Evolutionary conservation across 306 rosid species (phyloP).

Genomic region (Ochetophila trinervis): DNA sequence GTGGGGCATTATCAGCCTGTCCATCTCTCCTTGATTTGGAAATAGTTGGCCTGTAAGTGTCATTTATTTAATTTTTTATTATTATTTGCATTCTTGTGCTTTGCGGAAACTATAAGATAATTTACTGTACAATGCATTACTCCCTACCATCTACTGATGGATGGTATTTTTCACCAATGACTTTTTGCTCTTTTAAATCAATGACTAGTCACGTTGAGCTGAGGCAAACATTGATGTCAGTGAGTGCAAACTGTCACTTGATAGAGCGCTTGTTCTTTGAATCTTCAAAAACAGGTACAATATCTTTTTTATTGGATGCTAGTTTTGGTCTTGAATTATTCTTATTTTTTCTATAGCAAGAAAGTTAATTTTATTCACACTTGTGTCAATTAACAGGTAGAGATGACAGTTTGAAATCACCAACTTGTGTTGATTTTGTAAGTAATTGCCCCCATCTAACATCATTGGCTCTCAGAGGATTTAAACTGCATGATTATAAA

Average conservation of each 20-base stretch:
- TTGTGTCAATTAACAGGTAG: slow-evolving; percentile 61
- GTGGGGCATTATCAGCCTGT: slow-evolving; percentile 70
- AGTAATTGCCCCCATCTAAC: slow-evolving; percentile 68
- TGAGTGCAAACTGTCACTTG: slow-evolving; percentile 71
- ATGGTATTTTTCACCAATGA: not conserved
- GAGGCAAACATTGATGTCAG: slow-evolving; percentile 87
- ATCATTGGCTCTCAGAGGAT: slow-evolving; percentile 93
- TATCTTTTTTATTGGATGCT: slow-evolving; percentile 19
- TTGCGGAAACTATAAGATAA: too few relatives aligned
- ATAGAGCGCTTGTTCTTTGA: slow-evolving; percentile 91
- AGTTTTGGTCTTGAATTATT: slow-evolving; percentile 14
- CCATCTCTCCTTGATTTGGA: slow-evolving; percentile 91
- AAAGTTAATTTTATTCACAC: slow-evolving; percentile 9
- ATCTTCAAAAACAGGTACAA: slow-evolving; percentile 83
- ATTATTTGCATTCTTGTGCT: not conserved
- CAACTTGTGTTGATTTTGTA: slow-evolving; percentile 72
- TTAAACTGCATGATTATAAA: slow-evolving; percentile 86
- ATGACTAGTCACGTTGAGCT: slow-evolving; percentile 77
- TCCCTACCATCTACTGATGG: too few relatives aligned
- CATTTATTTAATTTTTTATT: slow-evolving; percentile 8
- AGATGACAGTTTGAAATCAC: slow-evolving; percentile 93
- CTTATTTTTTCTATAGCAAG: slow-evolving; percentile 16
- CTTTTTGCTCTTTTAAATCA: not conserved
- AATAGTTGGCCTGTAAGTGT: slow-evolving; percentile 95
- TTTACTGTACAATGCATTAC: too few relatives aligned